Percentiles rank a stretch among this genome's conserved stretches.
These are phyloP conservation scores for Aegilops sharonensis DNA, from an alignment of 176 grass and related monocot genomes.

Conservation along the genomic window DNA sequence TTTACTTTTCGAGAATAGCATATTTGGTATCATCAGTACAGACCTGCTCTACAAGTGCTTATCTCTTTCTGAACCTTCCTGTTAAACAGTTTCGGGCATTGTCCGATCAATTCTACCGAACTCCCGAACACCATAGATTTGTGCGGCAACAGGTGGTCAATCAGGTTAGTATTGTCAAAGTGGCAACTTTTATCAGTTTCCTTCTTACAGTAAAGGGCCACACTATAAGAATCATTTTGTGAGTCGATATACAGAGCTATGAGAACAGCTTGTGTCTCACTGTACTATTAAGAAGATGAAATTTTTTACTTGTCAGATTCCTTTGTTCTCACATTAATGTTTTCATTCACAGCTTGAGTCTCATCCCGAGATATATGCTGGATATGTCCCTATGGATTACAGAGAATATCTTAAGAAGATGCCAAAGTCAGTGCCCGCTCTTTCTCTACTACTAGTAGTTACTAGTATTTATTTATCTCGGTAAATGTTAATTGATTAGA, in stretches of 20 bases:
- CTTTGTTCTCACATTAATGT: not conserved
- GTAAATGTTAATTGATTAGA: not conserved
- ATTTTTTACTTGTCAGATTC: not conserved
- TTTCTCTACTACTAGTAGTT: not conserved
- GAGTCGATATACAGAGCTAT: not conserved
- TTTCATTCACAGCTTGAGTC: conserved; percentile 58
- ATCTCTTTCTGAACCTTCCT: conserved; percentile 2
- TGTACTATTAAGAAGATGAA: not conserved
- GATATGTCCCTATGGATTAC: conserved; percentile 95
- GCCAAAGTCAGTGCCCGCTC: conserved; percentile 55
- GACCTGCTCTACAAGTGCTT: not conserved
- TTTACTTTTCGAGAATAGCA: not conserved
- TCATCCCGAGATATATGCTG: conserved; percentile 64
- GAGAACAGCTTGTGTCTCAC: not conserved
- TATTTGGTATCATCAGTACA: not conserved
- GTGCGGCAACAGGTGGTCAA: conserved; percentile 75
- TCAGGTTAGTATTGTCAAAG: conserved; percentile 52
- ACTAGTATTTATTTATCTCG: not conserved
- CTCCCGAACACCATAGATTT: conserved; percentile 74
- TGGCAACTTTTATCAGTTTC: not conserved
- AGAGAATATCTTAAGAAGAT: conserved; percentile 85
- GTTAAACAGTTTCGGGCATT: conserved; percentile 73
- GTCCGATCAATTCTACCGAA: conserved; percentile 88
- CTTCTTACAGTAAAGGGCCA: not conserved
- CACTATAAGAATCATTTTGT: not conserved